phyloP scores from a whole-genome alignment of 495 filamentous ascomycete genomes.

The Bacidia rubella region DNA sequence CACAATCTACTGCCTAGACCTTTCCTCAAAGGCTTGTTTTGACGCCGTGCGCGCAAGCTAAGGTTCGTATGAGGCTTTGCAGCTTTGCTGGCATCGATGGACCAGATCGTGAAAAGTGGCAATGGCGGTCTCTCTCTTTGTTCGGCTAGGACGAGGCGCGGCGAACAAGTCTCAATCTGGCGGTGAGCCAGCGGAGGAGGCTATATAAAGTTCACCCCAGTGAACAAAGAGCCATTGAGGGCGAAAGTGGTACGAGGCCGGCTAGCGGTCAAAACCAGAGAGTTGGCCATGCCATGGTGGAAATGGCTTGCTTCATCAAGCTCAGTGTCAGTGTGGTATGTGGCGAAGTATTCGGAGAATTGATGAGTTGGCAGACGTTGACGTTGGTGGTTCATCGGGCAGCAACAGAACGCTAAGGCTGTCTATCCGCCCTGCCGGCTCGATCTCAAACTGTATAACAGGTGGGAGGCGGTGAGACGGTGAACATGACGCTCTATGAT shows the following conservation, averaged over 20 bases:
- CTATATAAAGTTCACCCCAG: not conserved
- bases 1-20: slow-evolving; percentile 2
- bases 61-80: not conserved
- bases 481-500: not conserved
- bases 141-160: not conserved
- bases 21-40: not conserved
- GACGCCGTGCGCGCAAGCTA: not conserved
- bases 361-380: not conserved
- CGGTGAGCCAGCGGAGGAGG: not conserved
- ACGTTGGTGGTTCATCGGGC: not conserved
- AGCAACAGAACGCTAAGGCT: not conserved
- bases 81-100: not conserved
- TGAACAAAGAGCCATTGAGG: too few relatives aligned
- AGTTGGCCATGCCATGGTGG: too few relatives aligned
- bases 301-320: too few relatives aligned
- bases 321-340: not conserved
- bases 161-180: not conserved
- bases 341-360: not conserved
- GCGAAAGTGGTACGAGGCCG: not conserved
- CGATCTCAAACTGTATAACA: too few relatives aligned
- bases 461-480: not conserved
- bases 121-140: not conserved
- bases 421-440: too few relatives aligned
- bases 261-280: too few relatives aligned
- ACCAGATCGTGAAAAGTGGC: not conserved